Evolutionary conservation across 805 yeast genomes (phyloP).

Genomic region (Starmerella apicola): DNA sequence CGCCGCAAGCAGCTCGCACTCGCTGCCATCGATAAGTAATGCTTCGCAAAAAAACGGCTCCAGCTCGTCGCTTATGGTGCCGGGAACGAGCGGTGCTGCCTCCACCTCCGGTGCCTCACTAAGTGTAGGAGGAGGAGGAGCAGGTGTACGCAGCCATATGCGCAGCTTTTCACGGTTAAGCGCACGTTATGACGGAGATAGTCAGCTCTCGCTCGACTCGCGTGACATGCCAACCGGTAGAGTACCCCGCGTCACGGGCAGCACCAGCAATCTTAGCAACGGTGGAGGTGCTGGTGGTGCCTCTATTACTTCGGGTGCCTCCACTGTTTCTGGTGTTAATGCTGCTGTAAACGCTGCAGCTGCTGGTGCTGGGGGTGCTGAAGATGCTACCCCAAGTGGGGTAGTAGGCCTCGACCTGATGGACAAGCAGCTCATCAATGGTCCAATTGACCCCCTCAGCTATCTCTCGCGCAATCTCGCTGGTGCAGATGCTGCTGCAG

Average conservation of each 20-base stretch:
- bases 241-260: too few species aligned
- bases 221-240: too few species aligned
- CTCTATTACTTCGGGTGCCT: neutral
- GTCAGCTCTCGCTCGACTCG: slow-evolving; percentile 27
- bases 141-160: slow-evolving; percentile 10
- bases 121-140: neutral
- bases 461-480: slow-evolving; percentile 13
- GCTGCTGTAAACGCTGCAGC: too few species aligned
- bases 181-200: slow-evolving; percentile 4
- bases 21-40: neutral
- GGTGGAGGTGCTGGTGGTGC: too few species aligned
- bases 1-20: slow-evolving; percentile 2
- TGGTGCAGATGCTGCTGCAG: slow-evolving; percentile 14
- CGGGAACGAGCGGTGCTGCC: neutral
- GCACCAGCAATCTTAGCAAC: too few species aligned
- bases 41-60: neutral
- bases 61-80: neutral
- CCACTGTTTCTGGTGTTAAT: too few species aligned
- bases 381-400: too few species aligned
- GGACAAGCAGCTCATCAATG: slow-evolving; percentile 38
- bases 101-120: neutral
- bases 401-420: slow-evolving; percentile 35
- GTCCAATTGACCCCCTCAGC: slow-evolving; percentile 34
- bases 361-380: too few species aligned
- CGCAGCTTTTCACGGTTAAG: slow-evolving; percentile 16